Percentiles rank a stretch among this genome's conserved stretches.
Conservation (phyloP, 345 rosid species). For the Nephelium lappaceum region DNA sequence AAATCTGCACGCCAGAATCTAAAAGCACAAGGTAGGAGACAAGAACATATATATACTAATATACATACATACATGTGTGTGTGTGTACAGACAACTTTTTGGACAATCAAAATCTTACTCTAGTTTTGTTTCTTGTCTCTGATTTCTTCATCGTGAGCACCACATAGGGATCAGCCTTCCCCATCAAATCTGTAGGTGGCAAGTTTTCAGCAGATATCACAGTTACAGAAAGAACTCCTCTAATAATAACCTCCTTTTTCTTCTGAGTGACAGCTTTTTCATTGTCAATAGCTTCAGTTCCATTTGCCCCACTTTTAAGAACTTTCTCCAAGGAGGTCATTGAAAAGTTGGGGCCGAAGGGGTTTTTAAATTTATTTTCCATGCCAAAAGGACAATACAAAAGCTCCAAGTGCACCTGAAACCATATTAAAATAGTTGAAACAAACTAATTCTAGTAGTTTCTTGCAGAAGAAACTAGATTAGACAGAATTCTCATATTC, state of each 20-base stretch:
- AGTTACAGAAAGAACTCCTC: constrained; percentile 91
- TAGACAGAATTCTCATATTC: not conserved
- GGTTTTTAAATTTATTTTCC: constrained; percentile 63
- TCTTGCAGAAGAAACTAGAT: not conserved
- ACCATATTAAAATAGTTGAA: constrained; percentile 5
- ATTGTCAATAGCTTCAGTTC: constrained; percentile 46
- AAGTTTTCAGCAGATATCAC: constrained; percentile 95
- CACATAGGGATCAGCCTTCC: constrained; percentile 94
- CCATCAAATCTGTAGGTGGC: constrained; percentile 81
- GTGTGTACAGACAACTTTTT: not conserved
- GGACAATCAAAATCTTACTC: constrained; percentile 47
- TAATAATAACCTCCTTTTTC: constrained; percentile 79
- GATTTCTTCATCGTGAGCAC: constrained; percentile 90
- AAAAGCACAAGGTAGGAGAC: not conserved
- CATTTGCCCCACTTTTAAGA: constrained; percentile 64
- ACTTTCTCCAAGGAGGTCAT: constrained; percentile 95
- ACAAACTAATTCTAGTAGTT: not conserved
- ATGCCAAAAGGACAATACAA: constrained; percentile 79
- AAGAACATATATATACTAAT: not conserved
- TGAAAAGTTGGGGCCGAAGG: constrained; percentile 51
- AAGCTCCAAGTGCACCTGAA: constrained; percentile 95
- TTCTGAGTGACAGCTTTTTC: constrained; percentile 50
- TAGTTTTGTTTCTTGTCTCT: constrained; percentile 70
- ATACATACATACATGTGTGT: not conserved
- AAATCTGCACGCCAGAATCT: not conserved